phyloP scores from a whole-genome alignment of 192 early-diverging fungal species.

The Coemansia interrupta region DNA sequence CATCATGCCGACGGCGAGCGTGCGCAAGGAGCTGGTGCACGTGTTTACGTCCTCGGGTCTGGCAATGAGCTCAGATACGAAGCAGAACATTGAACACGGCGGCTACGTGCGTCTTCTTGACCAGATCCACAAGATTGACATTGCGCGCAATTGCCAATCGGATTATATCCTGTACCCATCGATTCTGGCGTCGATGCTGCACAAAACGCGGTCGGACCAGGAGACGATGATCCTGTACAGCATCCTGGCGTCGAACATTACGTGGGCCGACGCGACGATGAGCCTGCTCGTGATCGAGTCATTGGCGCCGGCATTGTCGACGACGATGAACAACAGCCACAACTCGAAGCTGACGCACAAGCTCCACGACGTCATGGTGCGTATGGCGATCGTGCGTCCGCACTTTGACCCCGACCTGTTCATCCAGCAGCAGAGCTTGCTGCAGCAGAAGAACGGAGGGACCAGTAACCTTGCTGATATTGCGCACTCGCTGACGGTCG shows the following conservation, averaged over 20 bases:
- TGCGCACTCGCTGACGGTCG: slow-evolving; percentile 34
- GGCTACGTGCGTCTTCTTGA: slow-evolving; percentile 43
- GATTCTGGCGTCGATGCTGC: slow-evolving; percentile 46
- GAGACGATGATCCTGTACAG: slow-evolving; percentile 50
- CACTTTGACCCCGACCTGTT: slow-evolving; percentile 53
- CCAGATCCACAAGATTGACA: slow-evolving; percentile 44
- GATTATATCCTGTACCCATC: slow-evolving; percentile 53
- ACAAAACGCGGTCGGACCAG: slow-evolving; percentile 45
- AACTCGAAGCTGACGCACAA: slow-evolving; percentile 50
- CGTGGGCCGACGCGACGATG: slow-evolving; percentile 47
- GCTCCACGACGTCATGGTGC: slow-evolving; percentile 50
- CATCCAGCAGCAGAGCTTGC: slow-evolving; percentile 42
- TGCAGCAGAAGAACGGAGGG: slow-evolving; percentile 18
- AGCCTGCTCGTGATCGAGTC: slow-evolving; percentile 51
- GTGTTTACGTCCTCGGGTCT: slow-evolving; percentile 38
- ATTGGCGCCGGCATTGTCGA: slow-evolving; percentile 41
- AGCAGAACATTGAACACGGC: slow-evolving; percentile 41
- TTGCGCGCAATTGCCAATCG: slow-evolving; percentile 44
- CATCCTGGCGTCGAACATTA: slow-evolving; percentile 43
- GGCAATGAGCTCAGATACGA: slow-evolving; percentile 20
- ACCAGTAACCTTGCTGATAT: slow-evolving; percentile 18
- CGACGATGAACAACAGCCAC: slow-evolving; percentile 33
- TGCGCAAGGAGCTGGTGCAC: slow-evolving; percentile 62
- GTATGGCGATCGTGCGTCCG: slow-evolving; percentile 47
- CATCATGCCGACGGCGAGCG: slow-evolving; percentile 73